Base-by-base conservation (phyloP, 2,329 filamentous ascomycete species). In the Sporothrix brasiliensis region DNA sequence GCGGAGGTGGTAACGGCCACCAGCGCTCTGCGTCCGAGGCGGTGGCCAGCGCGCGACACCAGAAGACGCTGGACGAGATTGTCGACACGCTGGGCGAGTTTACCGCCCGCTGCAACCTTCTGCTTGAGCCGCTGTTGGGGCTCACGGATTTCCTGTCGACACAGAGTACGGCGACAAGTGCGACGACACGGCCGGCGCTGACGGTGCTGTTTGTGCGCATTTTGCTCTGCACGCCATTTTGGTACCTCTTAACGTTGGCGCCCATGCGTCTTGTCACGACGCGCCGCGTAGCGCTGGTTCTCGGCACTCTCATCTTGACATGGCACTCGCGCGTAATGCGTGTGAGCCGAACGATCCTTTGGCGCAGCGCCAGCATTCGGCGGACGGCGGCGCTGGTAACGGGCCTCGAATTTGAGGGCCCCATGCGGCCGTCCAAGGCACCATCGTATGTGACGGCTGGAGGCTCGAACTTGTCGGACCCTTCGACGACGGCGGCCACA, bases 41-140 rank as follows among this genome's bases (percentile, higher is more conserved):
- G 0, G 68, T 81, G 19, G 87, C 86, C 7, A 89, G 86, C 72
- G 90, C 89, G 54, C 89, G 91, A 72, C 92, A 95, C 76, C 92
- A 97, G 77, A 97, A 97, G 83, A 97, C 93, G 67, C 81, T 99
- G 68, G 95, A 99, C 78, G 95, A 99, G 81, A 99, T 99, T 72
- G 92, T 99, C 70, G 94, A 98, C 75, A 97, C 92, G 0, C 82
- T 99, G 58, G 93, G 93, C 78, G 89, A 93, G 74, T 92, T 99
- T 75, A 98, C 94, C 0, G 91, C 91, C 5, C 87, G 95, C 65
- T 97, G 95, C 80, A 97, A 97, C 79, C 91, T 97, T 68, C 83
- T 99, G 21, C 85, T 98, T 67, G 94, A 97, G 76, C 95, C 95
- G 2, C 86, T 98, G 69, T 84, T 97, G 58, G 89, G 92, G 74